Conservation (phyloP, 129 eudicot genomes). For the Smallanthus sonchifolius region DNA sequence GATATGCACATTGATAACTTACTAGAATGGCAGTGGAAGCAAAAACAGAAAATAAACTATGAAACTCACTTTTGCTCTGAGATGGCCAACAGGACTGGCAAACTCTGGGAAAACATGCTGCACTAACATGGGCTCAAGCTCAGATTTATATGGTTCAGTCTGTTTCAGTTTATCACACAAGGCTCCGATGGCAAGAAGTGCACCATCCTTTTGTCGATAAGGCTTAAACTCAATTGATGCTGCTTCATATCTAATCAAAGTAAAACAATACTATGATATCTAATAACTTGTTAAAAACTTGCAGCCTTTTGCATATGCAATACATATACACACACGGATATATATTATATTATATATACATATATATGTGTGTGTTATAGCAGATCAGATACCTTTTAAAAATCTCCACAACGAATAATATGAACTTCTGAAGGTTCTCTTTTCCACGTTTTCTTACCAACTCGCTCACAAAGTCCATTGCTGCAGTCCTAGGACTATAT, state of each 20-base stretch:
- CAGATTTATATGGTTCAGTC: constrained; percentile 89
- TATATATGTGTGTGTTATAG: background rate
- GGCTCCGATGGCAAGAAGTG: constrained; percentile 95
- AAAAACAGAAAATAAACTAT: background rate
- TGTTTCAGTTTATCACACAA: constrained; percentile 88
- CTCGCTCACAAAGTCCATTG: constrained; percentile 98
- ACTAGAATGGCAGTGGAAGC: background rate
- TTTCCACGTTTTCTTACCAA: constrained; percentile 93
- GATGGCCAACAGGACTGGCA: constrained; percentile 81
- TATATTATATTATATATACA: background rate
- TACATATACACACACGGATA: background rate
- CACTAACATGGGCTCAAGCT: constrained; percentile 88
- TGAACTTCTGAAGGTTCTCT: constrained; percentile 88
- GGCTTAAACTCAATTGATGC: constrained; percentile 70
- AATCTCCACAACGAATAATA: constrained; percentile 76
- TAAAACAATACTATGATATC: background rate
- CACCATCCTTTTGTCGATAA: constrained; percentile 92
- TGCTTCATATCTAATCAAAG: constrained; percentile 60
- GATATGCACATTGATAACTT: background rate
- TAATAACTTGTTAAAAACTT: background rate
- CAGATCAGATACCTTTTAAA: constrained; percentile 60
- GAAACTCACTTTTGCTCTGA: constrained; percentile 74
- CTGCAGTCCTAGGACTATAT: constrained; percentile 97
- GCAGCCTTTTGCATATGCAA: constrained; percentile 4
- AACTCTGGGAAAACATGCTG: constrained; percentile 97